Base-by-base conservation (phyloP, 305 asterid genomes). In the Fraxinus sp. region DNA sequence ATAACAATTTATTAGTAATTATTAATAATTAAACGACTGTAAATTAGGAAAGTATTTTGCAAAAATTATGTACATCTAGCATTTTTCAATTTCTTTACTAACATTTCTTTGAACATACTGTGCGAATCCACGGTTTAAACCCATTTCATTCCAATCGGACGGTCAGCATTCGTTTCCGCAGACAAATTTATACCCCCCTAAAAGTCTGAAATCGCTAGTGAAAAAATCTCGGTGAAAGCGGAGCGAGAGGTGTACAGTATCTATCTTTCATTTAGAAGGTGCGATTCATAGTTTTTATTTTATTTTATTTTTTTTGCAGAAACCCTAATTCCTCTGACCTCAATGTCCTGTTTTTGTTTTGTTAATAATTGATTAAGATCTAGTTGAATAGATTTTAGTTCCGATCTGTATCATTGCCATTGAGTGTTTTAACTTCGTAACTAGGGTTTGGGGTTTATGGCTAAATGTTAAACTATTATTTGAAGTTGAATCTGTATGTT, bases 121-220 rank as follows among this genome's bases (percentile, higher is more conserved):
- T 28, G 74, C n/a, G 16, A 28, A 68, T 28, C 37, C 18, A 68
- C 20, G 20, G 37, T 28, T 7, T 16, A 68, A 68, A 13, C 37
- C 37, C 20, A 68, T 28, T 13, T 13, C n/a, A 26, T 28, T 13
- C 37, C 18, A 24, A 68, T 68, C 36, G 4, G 66, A 28, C 74
- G 74, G 74, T 68, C 74, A 68, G 74, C 74, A 66, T 66, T 11
- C 74, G n/a, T 66, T 66, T 11, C 73, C 74, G 74, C 36, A 28
- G 36, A 66, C 74, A 66, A 26, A 26, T 66, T 14, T 71, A 14
- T 71, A 71, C 4, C 6, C 26, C 13, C 9, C 2, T 36, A 16
- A 11, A 16, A 16, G 7, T 20, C 26, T 14, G 11, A 32, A 71
- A 32, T 33, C 44, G 0, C 13, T 32, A 68, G n/a, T 32, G 13